phyloP scores from a whole-genome alignment of 805 yeast species.

The Lipomyces chichibuensis region DNA sequence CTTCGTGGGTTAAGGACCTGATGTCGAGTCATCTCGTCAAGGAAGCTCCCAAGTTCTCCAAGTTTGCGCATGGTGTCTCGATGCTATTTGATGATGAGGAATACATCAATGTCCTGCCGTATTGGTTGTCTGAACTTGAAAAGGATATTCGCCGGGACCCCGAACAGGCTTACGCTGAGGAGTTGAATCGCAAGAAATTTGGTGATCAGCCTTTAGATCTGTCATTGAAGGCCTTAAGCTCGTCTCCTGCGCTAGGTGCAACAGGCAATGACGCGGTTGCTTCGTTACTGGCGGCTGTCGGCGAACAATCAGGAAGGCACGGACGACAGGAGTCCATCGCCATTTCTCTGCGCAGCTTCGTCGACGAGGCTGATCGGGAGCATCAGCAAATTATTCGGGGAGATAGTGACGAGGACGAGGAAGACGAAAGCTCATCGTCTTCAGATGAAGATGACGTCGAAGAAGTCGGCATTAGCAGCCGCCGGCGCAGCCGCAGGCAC shows the following conservation, averaged over 20 bases:
- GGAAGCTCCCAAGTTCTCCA: constrained; percentile 91
- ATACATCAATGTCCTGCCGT: constrained; percentile 83
- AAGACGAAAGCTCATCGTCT: constrained; percentile 53
- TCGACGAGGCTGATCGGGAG: constrained; percentile 25
- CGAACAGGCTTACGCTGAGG: constrained; percentile 73
- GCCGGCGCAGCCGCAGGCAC: constrained; percentile 10
- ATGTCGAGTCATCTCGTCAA: constrained; percentile 81
- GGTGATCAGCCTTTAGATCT: constrained; percentile 32
- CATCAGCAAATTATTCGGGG: constrained; percentile 24
- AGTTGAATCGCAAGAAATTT: constrained; percentile 50
- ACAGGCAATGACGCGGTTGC: constrained; percentile 12
- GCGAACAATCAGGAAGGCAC: constrained; percentile 36
- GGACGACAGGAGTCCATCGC: constrained; percentile 29
- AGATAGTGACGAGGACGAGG: constrained; percentile 52
- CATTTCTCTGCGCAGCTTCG: constrained; percentile 26
- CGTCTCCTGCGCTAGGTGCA: constrained; percentile 6
- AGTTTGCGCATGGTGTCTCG: constrained; percentile 91
- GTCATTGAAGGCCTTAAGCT: constrained; percentile 8
- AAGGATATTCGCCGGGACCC: constrained; percentile 75
- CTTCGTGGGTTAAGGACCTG: constrained; percentile 80
- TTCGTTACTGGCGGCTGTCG: constrained; percentile 19
- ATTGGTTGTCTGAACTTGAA: constrained; percentile 93
- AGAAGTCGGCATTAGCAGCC: constrained; percentile 21
- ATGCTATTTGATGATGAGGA: constrained; percentile 80
- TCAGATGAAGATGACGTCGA: constrained; percentile 39